Base-by-base conservation (phyloP, 495 filamentous ascomycete genomes). In the Annulohypoxylon stygium region DNA sequence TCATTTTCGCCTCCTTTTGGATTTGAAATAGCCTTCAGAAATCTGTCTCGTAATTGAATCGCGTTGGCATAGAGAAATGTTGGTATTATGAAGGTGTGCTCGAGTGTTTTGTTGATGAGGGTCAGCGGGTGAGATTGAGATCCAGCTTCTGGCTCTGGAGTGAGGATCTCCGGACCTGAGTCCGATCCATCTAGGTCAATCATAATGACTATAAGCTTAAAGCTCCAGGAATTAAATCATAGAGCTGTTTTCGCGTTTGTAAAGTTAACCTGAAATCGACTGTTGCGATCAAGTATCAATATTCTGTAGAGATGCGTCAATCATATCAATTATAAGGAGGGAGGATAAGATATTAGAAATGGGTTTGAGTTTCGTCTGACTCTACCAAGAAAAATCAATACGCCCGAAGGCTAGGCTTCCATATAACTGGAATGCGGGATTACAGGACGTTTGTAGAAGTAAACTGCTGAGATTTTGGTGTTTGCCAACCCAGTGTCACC, bases 41-140 rank as follows among this genome's bases (percentile, higher is more conserved):
- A 96, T 64, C 85, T 85, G 68, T 94, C 92, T 83, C 92, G 90
- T 74, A 95, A 84, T 80, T 94, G 91, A 36, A 89, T 88, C 71
- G 93, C 93, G 77, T 91, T 92, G 83, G 93, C 95, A 81, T 96
- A 93, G 69, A 95, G 83, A 45, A 89, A 90, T 61, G 93, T 95
- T 12, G 93, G 93, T 71, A 97, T 91, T 66, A 94, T 88, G 82
- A 96, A 91, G 34, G 91, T 92, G 78, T 94, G 89, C 77, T 96
- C 93, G 74, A 96, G 91, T 23, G 90, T 91, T 74, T 93, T 93
- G 80, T 94, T 92, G 67, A 87, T 87, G 72, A 97, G 87, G 73
- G 89, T 89, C 60, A 97, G 88, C 41, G 93, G 92, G 64, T 93
- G 89, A 64, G 63, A 68, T 39, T 75, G 72, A 61, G 63, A 62